A percentile compares a stretch with the other conserved stretches of the same genome.
phyloP scores from a whole-genome alignment of 179 eudicot species.

The Spinacia oleracea region DNA sequence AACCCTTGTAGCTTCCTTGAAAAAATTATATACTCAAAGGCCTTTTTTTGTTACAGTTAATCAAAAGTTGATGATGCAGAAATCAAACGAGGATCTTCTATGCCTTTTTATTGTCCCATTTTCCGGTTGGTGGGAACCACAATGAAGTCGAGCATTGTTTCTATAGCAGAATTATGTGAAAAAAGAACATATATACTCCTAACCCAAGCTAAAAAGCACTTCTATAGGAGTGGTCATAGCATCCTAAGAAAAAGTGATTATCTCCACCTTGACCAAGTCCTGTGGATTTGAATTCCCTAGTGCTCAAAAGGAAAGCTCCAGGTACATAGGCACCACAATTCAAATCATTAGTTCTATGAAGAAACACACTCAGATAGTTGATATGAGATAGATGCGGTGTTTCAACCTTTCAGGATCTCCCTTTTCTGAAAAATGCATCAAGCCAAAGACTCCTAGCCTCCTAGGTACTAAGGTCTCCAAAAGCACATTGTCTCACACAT shows the following conservation, averaged over 20 bases:
- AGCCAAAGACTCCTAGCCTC: neutral
- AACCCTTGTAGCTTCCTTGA: neutral
- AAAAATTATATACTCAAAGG: neutral
- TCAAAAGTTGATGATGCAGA: conserved; percentile 7
- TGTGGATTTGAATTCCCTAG: neutral
- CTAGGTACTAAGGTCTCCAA: neutral
- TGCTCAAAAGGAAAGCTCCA: conserved; percentile 4
- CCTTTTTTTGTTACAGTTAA: neutral
- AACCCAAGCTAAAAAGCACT: neutral
- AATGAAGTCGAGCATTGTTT: neutral
- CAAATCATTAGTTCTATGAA: neutral
- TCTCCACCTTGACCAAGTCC: neutral
- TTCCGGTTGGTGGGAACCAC: neutral
- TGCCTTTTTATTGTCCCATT: neutral
- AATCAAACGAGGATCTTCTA: neutral
- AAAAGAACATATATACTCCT: neutral
- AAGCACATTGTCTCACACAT: neutral
- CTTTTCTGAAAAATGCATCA: neutral
- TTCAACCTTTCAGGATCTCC: neutral
- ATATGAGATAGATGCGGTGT: neutral
- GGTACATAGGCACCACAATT: neutral
- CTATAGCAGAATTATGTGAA: neutral
- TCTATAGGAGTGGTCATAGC: no score
- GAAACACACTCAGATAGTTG: neutral
- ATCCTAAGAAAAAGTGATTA: neutral